These are phyloP conservation scores for Yarrowia sp. DNA, from an alignment of 805 yeast genomes.

Conservation along the genomic window DNA sequence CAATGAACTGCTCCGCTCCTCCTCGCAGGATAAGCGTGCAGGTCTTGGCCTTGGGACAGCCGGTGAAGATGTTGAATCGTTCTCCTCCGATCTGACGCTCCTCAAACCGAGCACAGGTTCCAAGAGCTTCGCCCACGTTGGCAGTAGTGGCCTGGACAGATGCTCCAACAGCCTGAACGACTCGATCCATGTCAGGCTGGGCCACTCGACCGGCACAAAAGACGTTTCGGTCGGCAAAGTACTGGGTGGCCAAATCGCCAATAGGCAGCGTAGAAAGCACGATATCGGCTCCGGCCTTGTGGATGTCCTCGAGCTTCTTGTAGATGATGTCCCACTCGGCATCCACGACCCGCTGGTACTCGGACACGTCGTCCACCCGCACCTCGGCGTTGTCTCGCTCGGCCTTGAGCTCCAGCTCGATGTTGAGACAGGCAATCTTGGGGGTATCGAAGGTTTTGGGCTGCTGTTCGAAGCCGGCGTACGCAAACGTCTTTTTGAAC, in stretches of 20 bases:
- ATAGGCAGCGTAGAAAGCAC: slow-evolving; percentile 93
- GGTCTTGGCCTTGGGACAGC: slow-evolving; percentile 88
- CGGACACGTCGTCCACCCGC: slow-evolving; percentile 86
- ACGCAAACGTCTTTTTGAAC: slow-evolving; percentile 92
- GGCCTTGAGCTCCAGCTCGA: slow-evolving; percentile 94
- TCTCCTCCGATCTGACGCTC: slow-evolving; percentile 96
- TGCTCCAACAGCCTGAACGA: slow-evolving; percentile 92
- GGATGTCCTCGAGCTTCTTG: slow-evolving; percentile 78
- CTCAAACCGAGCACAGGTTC: slow-evolving; percentile 81
- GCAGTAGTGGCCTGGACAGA: slow-evolving; percentile 64
- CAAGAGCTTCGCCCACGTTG: slow-evolving; percentile 71
- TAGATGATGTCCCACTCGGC: slow-evolving; percentile 98
- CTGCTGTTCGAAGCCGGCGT: slow-evolving; percentile 98
- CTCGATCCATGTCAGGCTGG: slow-evolving; percentile 86
- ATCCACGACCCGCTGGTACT: slow-evolving; percentile 93
- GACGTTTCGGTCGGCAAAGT: slow-evolving; percentile 90
- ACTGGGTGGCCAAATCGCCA: slow-evolving; percentile 98
- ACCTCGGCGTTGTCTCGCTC: slow-evolving; percentile 99
- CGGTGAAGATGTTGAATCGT: slow-evolving; percentile 87
- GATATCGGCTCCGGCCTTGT: slow-evolving; percentile 82
- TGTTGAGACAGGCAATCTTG: slow-evolving; percentile 77
- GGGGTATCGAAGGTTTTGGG: slow-evolving; percentile 83
- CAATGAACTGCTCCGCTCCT: slow-evolving; percentile 97
- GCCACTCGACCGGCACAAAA: slow-evolving; percentile 97
- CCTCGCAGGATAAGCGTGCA: slow-evolving; percentile 93